phyloP scores from a whole-genome alignment of 2,329 filamentous ascomycete genomes.

The Fusarium sp. region DNA sequence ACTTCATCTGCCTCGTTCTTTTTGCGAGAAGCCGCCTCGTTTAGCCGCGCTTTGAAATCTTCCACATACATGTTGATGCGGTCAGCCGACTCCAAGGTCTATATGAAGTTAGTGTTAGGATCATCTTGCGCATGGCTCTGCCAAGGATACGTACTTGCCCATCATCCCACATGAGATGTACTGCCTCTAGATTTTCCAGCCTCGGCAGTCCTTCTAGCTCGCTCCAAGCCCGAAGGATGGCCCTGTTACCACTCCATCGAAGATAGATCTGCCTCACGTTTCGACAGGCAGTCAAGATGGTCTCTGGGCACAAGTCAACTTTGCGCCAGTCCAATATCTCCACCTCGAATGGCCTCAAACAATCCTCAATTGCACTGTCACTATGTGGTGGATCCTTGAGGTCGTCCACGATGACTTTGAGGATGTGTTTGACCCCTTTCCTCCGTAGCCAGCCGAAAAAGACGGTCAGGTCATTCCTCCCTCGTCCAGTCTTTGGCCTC shows the following conservation, averaged over 20 bases:
- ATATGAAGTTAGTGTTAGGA: neutral
- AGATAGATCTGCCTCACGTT: neutral
- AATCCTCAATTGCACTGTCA: neutral
- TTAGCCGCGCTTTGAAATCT: neutral
- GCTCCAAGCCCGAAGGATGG: neutral
- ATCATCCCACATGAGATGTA: neutral
- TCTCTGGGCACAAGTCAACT: neutral
- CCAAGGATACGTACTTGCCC: neutral
- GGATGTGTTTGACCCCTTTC: neutral
- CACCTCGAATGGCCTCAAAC: neutral
- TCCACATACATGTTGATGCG: neutral
- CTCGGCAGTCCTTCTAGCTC: neutral
- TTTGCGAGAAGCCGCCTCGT: neutral
- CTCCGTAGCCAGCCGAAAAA: neutral
- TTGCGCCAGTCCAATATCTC: neutral
- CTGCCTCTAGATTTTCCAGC: neutral
- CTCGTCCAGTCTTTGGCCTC: neutral
- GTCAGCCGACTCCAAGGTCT: neutral
- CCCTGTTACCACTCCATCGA: neutral
- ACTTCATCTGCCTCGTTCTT: neutral
- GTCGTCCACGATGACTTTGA: neutral
- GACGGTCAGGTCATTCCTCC: neutral
- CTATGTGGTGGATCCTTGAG: neutral
- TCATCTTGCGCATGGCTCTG: neutral
- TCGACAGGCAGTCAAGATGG: neutral